phyloP scores from a whole-genome alignment of 2,329 filamentous ascomycete genomes.

The Thelonectria rubi region DNA sequence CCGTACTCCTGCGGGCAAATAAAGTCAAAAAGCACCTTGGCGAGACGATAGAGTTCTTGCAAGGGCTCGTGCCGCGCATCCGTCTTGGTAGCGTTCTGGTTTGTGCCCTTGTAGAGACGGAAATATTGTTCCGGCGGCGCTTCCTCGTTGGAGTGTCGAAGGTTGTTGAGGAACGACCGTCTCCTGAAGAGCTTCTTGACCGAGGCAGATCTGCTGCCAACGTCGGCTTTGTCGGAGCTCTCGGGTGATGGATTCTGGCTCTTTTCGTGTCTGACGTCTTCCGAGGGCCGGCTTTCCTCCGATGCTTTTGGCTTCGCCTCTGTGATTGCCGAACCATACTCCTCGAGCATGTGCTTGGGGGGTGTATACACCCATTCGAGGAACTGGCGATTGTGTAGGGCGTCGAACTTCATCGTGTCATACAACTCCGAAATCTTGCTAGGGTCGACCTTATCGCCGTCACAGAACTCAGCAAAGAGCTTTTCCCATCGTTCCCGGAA shows the following conservation, averaged over 20 bases:
- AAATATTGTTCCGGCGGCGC: slow-evolving; percentile 80
- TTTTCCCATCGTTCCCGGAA: slow-evolving; percentile 99
- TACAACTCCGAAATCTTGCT: slow-evolving; percentile 99
- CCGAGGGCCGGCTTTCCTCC: slow-evolving; percentile 51
- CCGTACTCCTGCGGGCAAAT: slow-evolving; percentile 99
- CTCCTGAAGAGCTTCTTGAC: slow-evolving; percentile 64
- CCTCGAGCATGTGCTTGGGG: slow-evolving; percentile 78
- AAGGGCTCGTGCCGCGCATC: slow-evolving; percentile 88
- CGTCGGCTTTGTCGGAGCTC: slow-evolving; percentile 53
- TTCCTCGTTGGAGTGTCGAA: slow-evolving; percentile 61
- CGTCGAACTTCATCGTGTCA: slow-evolving; percentile 99
- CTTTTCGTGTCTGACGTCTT: slow-evolving; percentile 49
- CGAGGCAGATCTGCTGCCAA: slow-evolving; percentile 46
- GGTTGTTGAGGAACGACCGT: slow-evolving; percentile 66
- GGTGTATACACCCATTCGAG: slow-evolving; percentile 98
- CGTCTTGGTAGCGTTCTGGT: slow-evolving; percentile 73
- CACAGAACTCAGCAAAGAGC: slow-evolving; percentile 94
- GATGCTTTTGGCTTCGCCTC: slow-evolving; percentile 54
- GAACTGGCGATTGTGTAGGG: slow-evolving; percentile 94
- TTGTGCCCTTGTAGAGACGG: slow-evolving; percentile 83
- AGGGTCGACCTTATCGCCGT: slow-evolving; percentile 96
- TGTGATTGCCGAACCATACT: slow-evolving; percentile 57
- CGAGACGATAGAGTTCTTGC: slow-evolving; percentile 90
- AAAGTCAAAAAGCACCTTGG: slow-evolving; percentile 97
- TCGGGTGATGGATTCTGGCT: slow-evolving; percentile 46